phyloP scores from a whole-genome alignment of 345 rosid species.

The Barbarea vulgaris region DNA sequence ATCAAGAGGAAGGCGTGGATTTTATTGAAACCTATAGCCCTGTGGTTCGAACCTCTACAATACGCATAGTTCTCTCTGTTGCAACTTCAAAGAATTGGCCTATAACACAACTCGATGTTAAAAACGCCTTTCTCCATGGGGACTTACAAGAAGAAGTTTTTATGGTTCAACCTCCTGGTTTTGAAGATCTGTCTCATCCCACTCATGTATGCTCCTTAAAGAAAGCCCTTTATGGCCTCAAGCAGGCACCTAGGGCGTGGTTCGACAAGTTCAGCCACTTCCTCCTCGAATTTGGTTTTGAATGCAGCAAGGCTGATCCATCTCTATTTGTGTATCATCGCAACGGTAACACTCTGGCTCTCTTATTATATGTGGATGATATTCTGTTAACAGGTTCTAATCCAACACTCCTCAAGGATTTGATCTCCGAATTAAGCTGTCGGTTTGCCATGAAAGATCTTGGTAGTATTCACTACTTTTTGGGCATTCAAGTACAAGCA shows the following conservation, averaged over 20 bases:
- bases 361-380: not conserved
- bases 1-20: not conserved
- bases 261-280: not conserved
- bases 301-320: accelerated
- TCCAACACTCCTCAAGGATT: too few relatives aligned
- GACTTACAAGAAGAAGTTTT: not conserved
- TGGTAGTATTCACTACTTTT: too few relatives aligned
- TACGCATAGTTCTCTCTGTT: accelerated
- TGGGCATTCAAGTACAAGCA: too few relatives aligned
- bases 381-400: too few relatives aligned
- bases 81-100: not conserved
- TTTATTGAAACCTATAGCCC: not conserved
- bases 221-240: not conserved
- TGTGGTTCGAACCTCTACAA: not conserved
- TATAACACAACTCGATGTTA: not conserved
- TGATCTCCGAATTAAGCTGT: too few relatives aligned
- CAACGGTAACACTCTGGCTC: not conserved
- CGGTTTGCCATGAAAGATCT: too few relatives aligned
- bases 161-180: not conserved
- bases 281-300: not conserved
- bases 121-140: not conserved
- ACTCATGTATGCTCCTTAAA: not conserved
- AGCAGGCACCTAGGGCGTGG: not conserved
- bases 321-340: not conserved
- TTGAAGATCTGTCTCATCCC: accelerated